A percentile compares a stretch with the other conserved stretches of the same genome.
Evolutionary conservation across 2,329 filamentous ascomycete species (phyloP).

Genomic region (Tricladium varicosporioides): DNA sequence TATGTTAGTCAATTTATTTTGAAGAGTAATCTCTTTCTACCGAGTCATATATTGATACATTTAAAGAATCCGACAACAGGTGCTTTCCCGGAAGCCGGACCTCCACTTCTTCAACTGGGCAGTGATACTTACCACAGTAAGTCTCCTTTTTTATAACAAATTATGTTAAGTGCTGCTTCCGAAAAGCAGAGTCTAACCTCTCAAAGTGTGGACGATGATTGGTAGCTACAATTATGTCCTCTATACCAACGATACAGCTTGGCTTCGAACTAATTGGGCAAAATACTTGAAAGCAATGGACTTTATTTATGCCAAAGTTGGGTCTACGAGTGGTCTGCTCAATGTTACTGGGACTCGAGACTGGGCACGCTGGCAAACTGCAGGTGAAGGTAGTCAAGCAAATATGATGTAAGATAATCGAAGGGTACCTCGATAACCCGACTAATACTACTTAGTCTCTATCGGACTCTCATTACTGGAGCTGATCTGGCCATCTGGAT

Average conservation of each 20-base stretch:
- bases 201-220: conserved; percentile 51
- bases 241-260: conserved; percentile 51
- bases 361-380: conserved; percentile 30
- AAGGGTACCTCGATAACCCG: not conserved
- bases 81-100: conserved; percentile 28
- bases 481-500: conserved; percentile 45
- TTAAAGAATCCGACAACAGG: conserved; percentile 21
- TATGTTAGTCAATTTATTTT: conserved; percentile 31
- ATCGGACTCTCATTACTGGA: conserved; percentile 47
- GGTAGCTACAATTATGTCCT: conserved; percentile 58
- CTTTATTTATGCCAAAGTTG: conserved; percentile 42
- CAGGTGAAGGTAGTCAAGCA: conserved; percentile 26
- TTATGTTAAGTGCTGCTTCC: no score
- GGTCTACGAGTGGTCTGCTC: conserved; percentile 28
- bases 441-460: conserved; percentile 26
- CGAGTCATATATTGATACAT: not conserved
- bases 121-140: conserved; percentile 52
- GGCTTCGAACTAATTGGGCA: conserved; percentile 47
- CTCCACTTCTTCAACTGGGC: conserved; percentile 24
- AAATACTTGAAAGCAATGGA: conserved; percentile 49
- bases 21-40: no score
- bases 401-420: conserved; percentile 26
- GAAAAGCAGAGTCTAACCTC: not conserved
- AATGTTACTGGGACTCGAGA: conserved; percentile 28
- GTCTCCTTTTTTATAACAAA: not conserved